phyloP scores from a whole-genome alignment of 2,329 filamentous ascomycete genomes.

The Aspergillus uvarum region DNA sequence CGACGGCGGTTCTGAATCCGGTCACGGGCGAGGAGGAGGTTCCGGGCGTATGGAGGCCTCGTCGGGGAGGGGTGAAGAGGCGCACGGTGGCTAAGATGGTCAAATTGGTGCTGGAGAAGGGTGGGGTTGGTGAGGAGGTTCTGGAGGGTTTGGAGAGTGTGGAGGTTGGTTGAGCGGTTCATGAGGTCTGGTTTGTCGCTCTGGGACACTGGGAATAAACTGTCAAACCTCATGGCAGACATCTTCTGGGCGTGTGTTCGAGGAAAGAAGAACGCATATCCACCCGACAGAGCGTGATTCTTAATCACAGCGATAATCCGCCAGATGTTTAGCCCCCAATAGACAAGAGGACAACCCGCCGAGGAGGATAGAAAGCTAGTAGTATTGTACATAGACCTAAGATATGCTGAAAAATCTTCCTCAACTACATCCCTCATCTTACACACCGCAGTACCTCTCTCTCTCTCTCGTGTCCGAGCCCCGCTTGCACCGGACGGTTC shows the following conservation, averaged over 20 bases:
- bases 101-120: conserved; percentile 70
- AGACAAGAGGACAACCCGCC: background rate
- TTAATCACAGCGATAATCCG: background rate
- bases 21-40: conserved; percentile 60
- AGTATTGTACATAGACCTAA: background rate
- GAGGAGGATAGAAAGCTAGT: background rate
- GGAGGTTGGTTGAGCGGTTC: conserved; percentile 56
- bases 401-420: background rate
- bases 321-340: background rate
- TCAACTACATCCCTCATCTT: background rate
- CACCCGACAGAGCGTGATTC: background rate
- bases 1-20: conserved; percentile 44
- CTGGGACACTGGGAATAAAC: background rate
- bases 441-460: background rate
- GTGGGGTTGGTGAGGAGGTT: conserved; percentile 83
- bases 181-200: background rate
- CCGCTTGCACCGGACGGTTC: too few species aligned
- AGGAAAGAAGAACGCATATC: background rate
- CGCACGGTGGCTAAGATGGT: conserved; percentile 71
- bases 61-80: conserved; percentile 78
- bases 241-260: background rate
- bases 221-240: background rate
- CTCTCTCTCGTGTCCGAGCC: too few species aligned
- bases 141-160: conserved; percentile 72
- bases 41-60: conserved; percentile 78